Evolutionary conservation across 1,139 yeast genomes (phyloP).

Genomic region (Kazachstania sp.): DNA sequence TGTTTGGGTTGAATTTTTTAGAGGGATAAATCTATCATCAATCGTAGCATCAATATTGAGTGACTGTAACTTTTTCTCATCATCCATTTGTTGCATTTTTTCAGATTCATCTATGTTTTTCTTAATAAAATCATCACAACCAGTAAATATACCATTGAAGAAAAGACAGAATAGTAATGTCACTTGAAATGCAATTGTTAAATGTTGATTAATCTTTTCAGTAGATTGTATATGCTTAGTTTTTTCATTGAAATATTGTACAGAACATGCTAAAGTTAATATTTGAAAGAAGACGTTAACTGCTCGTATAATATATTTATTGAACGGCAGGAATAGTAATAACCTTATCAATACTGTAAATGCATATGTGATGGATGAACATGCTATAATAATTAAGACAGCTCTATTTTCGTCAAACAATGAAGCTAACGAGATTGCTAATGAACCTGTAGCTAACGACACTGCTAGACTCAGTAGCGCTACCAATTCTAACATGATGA

Average conservation of each 20-base stretch:
- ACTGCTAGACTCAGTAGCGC: conserved; percentile 10
- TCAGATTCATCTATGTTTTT: background rate
- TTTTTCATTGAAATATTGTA: conserved; percentile 16
- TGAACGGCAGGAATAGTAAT: conserved; percentile 1
- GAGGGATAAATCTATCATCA: conserved; percentile 17
- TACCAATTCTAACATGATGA: conserved; percentile 4
- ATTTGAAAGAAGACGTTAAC: conserved; percentile 9
- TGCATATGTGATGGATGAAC: conserved; percentile 9
- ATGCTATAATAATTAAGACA: conserved; percentile 19
- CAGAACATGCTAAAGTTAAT: conserved; percentile 17
- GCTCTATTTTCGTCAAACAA: conserved; percentile 14
- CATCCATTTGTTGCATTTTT: background rate
- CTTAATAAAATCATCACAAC: conserved; percentile 3
- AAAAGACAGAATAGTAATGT: conserved; percentile 16
- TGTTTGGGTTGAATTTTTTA: conserved; percentile 30
- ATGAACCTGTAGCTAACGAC: conserved; percentile 19
- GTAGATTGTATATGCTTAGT: conserved; percentile 3
- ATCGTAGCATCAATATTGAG: background rate
- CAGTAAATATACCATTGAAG: conserved; percentile 17
- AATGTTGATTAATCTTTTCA: conserved; percentile 7
- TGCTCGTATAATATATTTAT: background rate
- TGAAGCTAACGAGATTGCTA: conserved; percentile 16
- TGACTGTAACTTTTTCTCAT: conserved; percentile 2
- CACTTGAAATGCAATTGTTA: conserved; percentile 16
- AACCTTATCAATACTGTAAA: conserved; percentile 2